Conservation (phyloP, 441 rosid genomes). For the Bocquillonia castaneifolia region DNA sequence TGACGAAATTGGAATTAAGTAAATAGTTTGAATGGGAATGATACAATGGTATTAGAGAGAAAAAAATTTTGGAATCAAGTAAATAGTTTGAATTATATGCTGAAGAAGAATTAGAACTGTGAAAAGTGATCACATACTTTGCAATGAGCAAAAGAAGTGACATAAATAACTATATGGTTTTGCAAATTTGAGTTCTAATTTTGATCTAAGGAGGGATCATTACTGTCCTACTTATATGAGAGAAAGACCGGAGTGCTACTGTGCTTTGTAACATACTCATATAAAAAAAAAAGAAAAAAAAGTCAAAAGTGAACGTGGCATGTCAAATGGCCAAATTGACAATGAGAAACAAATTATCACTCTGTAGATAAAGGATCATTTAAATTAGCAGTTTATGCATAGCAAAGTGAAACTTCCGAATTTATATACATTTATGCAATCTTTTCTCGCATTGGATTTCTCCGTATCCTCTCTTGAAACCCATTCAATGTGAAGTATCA, state of each 20-base stretch:
- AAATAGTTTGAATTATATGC: neutral
- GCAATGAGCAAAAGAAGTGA: no score
- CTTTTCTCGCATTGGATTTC: neutral
- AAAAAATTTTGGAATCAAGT: no score
- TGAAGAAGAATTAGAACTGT: slow-evolving; percentile 8
- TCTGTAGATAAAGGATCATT: neutral
- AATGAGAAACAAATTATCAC: neutral
- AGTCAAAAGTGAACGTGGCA: neutral
- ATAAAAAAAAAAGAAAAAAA: no score
- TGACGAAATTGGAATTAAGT: neutral
- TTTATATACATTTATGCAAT: neutral
- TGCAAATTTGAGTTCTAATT: no score
- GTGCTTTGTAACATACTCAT: neutral
- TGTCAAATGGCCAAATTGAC: neutral
- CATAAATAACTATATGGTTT: no score
- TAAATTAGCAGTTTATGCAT: neutral
- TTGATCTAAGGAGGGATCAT: no score
- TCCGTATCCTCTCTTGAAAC: neutral
- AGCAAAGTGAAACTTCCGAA: neutral
- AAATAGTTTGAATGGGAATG: neutral
- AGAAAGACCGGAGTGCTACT: neutral
- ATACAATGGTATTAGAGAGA: neutral
- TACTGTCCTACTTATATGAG: no score
- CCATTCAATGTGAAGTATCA: neutral
- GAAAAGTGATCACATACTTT: slow-evolving; percentile 1